A percentile compares a stretch with the other conserved stretches of the same genome.
phyloP scores from a whole-genome alignment of 2,329 filamentous ascomycete species.

The Fusarium armeniacum region DNA sequence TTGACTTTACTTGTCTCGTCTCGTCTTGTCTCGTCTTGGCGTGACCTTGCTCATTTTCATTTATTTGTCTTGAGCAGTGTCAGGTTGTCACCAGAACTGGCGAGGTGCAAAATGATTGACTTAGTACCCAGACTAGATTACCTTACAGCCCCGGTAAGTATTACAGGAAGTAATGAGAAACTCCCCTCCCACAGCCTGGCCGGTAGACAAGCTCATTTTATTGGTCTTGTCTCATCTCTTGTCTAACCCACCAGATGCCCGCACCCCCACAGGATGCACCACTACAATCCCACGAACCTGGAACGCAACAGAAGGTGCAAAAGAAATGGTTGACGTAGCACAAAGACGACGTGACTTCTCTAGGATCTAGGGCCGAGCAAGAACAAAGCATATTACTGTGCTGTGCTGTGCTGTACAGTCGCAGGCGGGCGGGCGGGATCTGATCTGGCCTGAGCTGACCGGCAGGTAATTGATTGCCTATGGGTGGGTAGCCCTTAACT shows the following conservation, averaged over 20 bases:
- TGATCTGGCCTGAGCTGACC: not conserved
- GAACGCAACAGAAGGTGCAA: conserved; percentile 30
- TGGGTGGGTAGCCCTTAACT: conserved; percentile 13
- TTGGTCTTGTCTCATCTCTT: conserved; percentile 23
- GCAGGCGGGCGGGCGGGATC: conserved; percentile 10
- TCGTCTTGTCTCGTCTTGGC: conserved; percentile 4
- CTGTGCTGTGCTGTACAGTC: not conserved
- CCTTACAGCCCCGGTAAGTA: not conserved
- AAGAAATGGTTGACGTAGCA: conserved; percentile 31
- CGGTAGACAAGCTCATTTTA: conserved; percentile 4
- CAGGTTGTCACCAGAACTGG: conserved; percentile 13
- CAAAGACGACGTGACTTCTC: not conserved
- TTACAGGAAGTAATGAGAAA: not conserved
- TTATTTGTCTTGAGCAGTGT: not conserved
- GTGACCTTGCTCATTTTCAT: not conserved
- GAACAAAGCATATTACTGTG: not conserved
- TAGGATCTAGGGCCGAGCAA: not conserved
- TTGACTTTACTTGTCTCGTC: conserved; percentile 4
- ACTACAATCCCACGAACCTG: conserved; percentile 41
- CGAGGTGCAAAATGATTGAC: not conserved
- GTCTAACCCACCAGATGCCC: conserved; percentile 14
- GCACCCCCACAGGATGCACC: conserved; percentile 26
- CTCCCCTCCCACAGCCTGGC: conserved; percentile 5
- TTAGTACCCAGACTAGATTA: not conserved
- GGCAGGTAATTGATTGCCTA: not conserved